phyloP scores from a whole-genome alignment of 2,329 filamentous ascomycete genomes.

The Hypoxylon sp. region DNA sequence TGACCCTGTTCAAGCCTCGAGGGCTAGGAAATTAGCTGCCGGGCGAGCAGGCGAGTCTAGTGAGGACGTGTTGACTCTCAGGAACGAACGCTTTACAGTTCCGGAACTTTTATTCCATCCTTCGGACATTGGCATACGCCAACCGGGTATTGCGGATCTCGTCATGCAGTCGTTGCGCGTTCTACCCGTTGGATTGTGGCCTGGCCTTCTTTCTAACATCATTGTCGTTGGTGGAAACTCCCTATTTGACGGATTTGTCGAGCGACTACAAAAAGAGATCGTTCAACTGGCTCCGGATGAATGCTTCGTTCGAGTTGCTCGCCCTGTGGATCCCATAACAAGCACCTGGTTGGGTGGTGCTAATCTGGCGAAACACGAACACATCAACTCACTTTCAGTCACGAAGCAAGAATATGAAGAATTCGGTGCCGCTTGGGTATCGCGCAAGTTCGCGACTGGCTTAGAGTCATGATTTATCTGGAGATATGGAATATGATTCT shows the following conservation, averaged over 20 bases:
- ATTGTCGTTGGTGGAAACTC: slow-evolving; percentile 90
- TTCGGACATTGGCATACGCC: slow-evolving; percentile 84
- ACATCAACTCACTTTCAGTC: slow-evolving; percentile 79
- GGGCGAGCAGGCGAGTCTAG: slow-evolving; percentile 57
- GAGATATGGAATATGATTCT: neutral
- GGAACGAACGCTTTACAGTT: slow-evolving; percentile 91
- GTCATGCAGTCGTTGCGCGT: slow-evolving; percentile 82
- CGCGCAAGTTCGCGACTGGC: slow-evolving; percentile 74
- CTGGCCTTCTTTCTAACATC: slow-evolving; percentile 87
- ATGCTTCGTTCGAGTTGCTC: slow-evolving; percentile 81
- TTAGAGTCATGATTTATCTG: slow-evolving; percentile 45
- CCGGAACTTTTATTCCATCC: slow-evolving; percentile 93
- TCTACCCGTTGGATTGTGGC: slow-evolving; percentile 86
- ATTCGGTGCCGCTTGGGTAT: slow-evolving; percentile 81
- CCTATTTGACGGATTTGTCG: slow-evolving; percentile 83
- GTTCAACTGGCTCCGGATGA: slow-evolving; percentile 80
- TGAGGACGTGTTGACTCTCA: slow-evolving; percentile 88
- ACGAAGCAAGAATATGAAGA: slow-evolving; percentile 94
- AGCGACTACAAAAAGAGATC: slow-evolving; percentile 82
- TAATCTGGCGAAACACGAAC: slow-evolving; percentile 77
- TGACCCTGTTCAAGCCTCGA: slow-evolving; percentile 75
- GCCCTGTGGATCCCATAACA: slow-evolving; percentile 79
- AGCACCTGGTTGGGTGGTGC: slow-evolving; percentile 91
- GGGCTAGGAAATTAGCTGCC: slow-evolving; percentile 62
- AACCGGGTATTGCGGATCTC: slow-evolving; percentile 86